A percentile compares a stretch with the other conserved stretches of the same genome.
These are phyloP conservation scores for Turnera subulata DNA, from an alignment of 345 rosid species.

Conservation along the genomic window DNA sequence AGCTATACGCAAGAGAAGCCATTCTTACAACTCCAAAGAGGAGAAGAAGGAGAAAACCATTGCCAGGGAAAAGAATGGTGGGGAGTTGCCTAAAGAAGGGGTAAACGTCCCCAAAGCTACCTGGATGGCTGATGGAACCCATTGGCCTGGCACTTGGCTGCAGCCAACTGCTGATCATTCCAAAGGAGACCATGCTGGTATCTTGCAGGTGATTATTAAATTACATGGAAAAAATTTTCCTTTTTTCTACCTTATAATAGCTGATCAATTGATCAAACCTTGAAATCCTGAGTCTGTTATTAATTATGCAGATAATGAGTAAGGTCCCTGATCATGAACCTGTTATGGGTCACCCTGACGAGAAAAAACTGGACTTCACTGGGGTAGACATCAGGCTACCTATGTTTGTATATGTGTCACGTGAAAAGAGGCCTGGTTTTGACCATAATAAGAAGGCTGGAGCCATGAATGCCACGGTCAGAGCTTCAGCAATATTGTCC, in stretches of 20 bases:
- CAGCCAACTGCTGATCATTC: slow-evolving; percentile 56
- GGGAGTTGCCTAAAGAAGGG: slow-evolving; percentile 44
- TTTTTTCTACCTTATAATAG: too few species aligned
- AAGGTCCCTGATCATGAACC: slow-evolving; percentile 76
- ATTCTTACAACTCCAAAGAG: slow-evolving; percentile 58
- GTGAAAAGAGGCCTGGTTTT: slow-evolving; percentile 80
- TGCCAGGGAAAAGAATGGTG: slow-evolving; percentile 59
- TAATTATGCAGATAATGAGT: slow-evolving; percentile 53
- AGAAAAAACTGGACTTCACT: slow-evolving; percentile 59
- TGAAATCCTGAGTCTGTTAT: not conserved
- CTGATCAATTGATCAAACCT: not conserved
- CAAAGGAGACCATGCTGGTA: slow-evolving; percentile 93
- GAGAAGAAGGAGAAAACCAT: slow-evolving; percentile 49
- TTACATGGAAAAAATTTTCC: too few species aligned
- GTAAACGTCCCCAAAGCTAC: slow-evolving; percentile 56
- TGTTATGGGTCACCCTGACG: slow-evolving; percentile 64
- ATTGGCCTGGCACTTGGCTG: slow-evolving; percentile 96
- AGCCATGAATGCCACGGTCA: slow-evolving; percentile 90
- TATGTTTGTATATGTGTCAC: slow-evolving; percentile 76
- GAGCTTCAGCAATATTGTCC: slow-evolving; percentile 85
- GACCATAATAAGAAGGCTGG: slow-evolving; percentile 97
- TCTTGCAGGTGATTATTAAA: slow-evolving; percentile 61
- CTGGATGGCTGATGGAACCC: slow-evolving; percentile 99
- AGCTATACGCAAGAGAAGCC: slow-evolving; percentile 58
- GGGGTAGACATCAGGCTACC: slow-evolving; percentile 75